Evolutionary conservation across 441 rosid species (phyloP), one percentile per base, ranked within the genome.

Genomic region (Gossypium lobatum): DNA sequence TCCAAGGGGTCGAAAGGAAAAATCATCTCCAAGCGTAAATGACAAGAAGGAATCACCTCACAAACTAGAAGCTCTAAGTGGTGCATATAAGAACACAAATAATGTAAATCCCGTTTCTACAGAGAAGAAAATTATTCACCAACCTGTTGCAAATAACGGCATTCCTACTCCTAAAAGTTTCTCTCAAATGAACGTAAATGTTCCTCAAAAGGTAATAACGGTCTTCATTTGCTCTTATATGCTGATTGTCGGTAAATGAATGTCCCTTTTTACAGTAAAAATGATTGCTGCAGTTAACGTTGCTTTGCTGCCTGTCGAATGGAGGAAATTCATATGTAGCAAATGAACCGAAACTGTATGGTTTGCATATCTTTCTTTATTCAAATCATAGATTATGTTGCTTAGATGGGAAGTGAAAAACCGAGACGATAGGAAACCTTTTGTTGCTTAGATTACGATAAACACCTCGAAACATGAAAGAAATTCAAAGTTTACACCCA

Each of bases 121-220:
- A 26, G 82, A 75, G 70, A 80, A 74, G 78, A 82, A 48, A 55
- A 48, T 61, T 75, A 31, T 73, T 71, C 71, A 34, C 20, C 75
- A 53, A 14, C 62, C 72, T 20, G 26, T 70, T 39, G 11, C 78
- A 71, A 78, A 60, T 28, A 67, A 75, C 50, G 68, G 58, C 8
- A 39, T 31, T 45, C 63, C 77, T 52, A 63, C 78, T 48, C 10
- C 72, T 26, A 79, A 68, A 71, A 79, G 64, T 79, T 48, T 62
- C 62, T 70, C 46, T 70, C 75, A 76, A 28, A 58, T 11, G 39
- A 78, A 79, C 31, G 52, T 64, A 70, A 39, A 77, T 57, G 78
- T 73, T 37, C 73, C 74, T 3, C 86, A 66, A 74, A 84, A 76
- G 87, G 94, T 85, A 63, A 18, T n/a, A 67, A 8, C 46, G 2